phyloP scores from a whole-genome alignment of 441 rosid genomes.

The Bocquillonia castaneifolia region DNA sequence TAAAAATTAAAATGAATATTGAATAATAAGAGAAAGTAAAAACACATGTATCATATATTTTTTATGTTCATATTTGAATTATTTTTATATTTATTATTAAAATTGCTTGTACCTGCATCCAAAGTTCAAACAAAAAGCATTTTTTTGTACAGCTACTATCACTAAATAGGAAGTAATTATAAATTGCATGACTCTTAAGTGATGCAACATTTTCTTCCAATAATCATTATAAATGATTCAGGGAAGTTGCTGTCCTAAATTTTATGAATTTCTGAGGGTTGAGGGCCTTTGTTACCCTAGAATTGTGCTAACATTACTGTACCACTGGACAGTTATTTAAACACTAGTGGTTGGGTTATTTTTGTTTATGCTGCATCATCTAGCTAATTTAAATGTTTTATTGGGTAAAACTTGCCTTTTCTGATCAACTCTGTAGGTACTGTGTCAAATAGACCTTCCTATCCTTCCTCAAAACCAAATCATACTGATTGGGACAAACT shows the following conservation, averaged over 20 bases:
- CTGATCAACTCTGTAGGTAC: slow-evolving; percentile 25
- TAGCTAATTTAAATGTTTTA: neutral
- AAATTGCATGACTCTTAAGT: neutral
- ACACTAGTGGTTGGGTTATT: neutral
- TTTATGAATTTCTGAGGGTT: neutral
- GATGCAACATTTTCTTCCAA: neutral
- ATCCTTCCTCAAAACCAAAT: slow-evolving; percentile 76
- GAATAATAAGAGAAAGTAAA: no score
- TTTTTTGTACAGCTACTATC: neutral
- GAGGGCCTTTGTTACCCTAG: neutral
- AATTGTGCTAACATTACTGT: neutral
- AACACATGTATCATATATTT: neutral
- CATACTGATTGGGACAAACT: slow-evolving; percentile 78
- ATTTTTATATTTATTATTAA: neutral
- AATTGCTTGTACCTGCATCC: neutral
- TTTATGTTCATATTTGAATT: neutral
- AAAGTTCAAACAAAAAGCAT: neutral
- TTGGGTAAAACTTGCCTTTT: neutral
- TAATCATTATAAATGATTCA: neutral
- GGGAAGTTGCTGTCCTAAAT: no score
- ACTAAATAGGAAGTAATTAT: neutral
- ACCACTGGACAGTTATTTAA: neutral
- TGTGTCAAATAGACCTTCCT: slow-evolving; percentile 45
- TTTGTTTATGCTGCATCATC: neutral
- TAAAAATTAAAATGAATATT: no score